These are phyloP conservation scores for Multifurca ochricompacta DNA, from an alignment of 768 basidiomycete species.

Conservation along the genomic window DNA sequence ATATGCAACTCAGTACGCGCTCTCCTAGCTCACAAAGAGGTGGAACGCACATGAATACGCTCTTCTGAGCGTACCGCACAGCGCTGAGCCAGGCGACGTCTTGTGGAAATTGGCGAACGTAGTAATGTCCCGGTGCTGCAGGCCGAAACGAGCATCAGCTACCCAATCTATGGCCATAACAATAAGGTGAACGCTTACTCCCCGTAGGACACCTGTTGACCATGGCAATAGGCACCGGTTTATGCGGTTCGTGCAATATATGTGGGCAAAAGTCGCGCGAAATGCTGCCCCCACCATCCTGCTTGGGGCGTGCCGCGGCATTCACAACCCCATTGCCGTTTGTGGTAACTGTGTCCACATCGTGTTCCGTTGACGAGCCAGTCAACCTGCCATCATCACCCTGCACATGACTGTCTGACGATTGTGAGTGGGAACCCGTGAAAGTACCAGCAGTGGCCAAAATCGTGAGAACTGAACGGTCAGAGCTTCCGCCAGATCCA, in stretches of 20 bases:
- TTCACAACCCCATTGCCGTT: neutral
- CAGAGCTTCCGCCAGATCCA: neutral
- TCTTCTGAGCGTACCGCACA: slow-evolving; percentile 49
- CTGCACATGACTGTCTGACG: neutral
- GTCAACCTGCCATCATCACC: neutral
- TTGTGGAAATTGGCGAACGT: slow-evolving; percentile 46
- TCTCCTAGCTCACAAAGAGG: neutral
- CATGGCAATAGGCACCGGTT: slow-evolving; percentile 56
- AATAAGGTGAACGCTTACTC: slow-evolving; percentile 26
- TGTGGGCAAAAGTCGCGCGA: slow-evolving; percentile 54
- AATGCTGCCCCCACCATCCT: slow-evolving; percentile 19
- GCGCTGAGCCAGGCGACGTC: slow-evolving; percentile 63
- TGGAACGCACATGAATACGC: slow-evolving; percentile 51
- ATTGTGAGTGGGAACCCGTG: neutral
- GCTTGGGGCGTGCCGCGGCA: neutral
- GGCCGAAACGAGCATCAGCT: neutral
- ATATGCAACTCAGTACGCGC: neutral
- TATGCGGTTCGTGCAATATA: slow-evolving; percentile 48
- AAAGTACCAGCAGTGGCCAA: neutral
- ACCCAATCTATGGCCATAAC: neutral
- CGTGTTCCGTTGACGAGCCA: neutral
- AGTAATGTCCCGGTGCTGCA: slow-evolving; percentile 37
- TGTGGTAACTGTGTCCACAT: neutral
- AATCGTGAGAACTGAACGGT: neutral
- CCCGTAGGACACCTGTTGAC: slow-evolving; percentile 57